A percentile compares a stretch with the other conserved stretches of the same genome.
These are phyloP conservation scores for Kalanchoe fedtschenkoi DNA, from an alignment of 164 flowering plant genomes.

Conservation along the genomic window DNA sequence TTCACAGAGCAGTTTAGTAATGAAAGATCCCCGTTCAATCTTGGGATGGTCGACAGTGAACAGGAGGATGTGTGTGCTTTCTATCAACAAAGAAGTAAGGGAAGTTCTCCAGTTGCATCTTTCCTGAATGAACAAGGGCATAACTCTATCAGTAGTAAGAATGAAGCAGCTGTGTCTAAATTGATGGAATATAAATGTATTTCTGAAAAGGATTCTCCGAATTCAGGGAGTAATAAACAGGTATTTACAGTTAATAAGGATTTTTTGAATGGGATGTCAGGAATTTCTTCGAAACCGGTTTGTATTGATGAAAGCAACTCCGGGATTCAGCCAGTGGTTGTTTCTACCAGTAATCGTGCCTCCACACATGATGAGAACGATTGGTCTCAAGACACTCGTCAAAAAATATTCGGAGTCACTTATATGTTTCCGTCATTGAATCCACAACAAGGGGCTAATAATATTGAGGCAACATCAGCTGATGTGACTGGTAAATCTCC, in stretches of 20 bases:
- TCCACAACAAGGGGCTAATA: background rate
- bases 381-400: conserved; percentile 6
- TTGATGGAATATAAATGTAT: conserved; percentile 2
- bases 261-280: background rate
- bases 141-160: background rate
- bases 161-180: background rate
- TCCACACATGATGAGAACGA: conserved; percentile 5
- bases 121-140: conserved; percentile 5
- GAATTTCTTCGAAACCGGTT: background rate
- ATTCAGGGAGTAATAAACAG: conserved; percentile 9
- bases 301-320: background rate
- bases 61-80: background rate
- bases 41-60: background rate
- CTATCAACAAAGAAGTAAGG: conserved; percentile 8
- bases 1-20: background rate
- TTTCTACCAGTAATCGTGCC: conserved; percentile 1
- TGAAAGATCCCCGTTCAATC: conserved; percentile 7
- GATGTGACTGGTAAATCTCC: background rate
- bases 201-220: conserved; percentile 2
- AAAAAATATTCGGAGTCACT: conserved; percentile 10
- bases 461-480: background rate
- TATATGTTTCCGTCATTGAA: conserved; percentile 6
- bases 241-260: background rate
- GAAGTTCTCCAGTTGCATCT: background rate
- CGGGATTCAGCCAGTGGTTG: background rate